A percentile compares a stretch with the other conserved stretches of the same genome.
phyloP scores from a whole-genome alignment of 495 filamentous ascomycete genomes.

The Penicillium mononematosum region DNA sequence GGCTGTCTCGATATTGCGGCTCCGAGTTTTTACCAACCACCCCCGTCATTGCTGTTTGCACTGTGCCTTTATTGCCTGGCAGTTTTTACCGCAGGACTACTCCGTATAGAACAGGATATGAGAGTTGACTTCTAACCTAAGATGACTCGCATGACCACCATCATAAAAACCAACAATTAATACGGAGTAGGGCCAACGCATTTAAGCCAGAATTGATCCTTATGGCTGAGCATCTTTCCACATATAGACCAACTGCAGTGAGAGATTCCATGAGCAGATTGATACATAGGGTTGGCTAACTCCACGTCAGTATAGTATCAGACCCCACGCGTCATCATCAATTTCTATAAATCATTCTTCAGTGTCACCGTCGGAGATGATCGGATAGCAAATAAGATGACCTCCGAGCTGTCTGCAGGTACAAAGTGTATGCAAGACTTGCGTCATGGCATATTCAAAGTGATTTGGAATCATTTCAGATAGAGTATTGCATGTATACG shows the following conservation, averaged over 20 bases:
- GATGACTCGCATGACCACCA: neutral
- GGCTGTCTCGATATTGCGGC: neutral
- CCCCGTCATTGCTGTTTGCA: neutral
- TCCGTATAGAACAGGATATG: neutral
- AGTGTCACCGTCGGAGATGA: constrained; percentile 1
- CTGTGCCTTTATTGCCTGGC: neutral
- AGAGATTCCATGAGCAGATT: neutral
- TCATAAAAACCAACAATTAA: neutral
- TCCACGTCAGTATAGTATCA: neutral
- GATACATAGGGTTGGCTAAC: neutral
- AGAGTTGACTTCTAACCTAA: neutral
- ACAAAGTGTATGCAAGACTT: neutral
- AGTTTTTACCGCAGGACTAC: neutral
- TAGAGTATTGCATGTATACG: neutral
- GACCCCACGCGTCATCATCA: neutral
- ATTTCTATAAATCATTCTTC: neutral
- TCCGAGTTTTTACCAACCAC: neutral
- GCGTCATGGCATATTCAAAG: neutral
- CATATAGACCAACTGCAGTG: neutral
- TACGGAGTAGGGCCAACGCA: neutral
- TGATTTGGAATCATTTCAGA: neutral
- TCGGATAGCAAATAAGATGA: neutral
- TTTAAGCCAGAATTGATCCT: neutral
- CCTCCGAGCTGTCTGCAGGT: neutral
- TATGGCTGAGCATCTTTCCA: neutral